Conservation (phyloP, 2,329 filamentous ascomycete species). For the Pestalotiopsis fici region DNA sequence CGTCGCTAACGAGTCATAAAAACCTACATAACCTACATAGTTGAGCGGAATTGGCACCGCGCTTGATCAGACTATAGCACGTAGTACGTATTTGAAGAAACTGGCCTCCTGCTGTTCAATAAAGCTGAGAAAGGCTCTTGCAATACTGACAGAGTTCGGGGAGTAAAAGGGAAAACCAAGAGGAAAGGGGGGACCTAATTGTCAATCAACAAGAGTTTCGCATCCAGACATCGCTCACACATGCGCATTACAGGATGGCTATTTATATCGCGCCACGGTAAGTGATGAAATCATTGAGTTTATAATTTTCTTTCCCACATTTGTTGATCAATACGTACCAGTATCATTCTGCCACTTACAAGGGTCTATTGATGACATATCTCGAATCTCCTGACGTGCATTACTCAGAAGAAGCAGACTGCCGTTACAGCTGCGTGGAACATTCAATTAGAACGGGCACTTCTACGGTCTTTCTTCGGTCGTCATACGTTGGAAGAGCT, state of each 20-base stretch:
- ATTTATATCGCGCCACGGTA: too few relatives aligned
- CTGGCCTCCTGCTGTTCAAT: background rate
- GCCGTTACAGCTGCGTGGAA: background rate
- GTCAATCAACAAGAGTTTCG: too few relatives aligned
- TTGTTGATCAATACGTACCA: too few relatives aligned
- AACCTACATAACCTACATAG: too few relatives aligned
- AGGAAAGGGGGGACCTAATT: too few relatives aligned
- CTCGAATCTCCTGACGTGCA: background rate
- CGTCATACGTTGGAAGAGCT: background rate
- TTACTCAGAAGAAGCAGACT: background rate
- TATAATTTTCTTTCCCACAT: too few relatives aligned
- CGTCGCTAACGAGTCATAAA: background rate
- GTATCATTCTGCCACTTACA: too few relatives aligned
- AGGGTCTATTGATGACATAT: too few relatives aligned
- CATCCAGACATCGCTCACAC: too few relatives aligned
- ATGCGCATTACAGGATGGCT: too few relatives aligned
- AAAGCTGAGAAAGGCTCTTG: background rate
- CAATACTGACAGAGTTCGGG: background rate
- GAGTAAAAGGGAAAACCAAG: too few relatives aligned
- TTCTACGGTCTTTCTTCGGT: background rate
- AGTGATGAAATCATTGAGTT: too few relatives aligned
- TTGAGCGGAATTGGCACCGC: background rate
- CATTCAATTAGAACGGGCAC: background rate
- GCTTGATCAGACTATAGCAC: background rate
- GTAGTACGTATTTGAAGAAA: background rate